Percentiles rank a stretch among this genome's conserved stretches.
phyloP scores from a whole-genome alignment of 345 rosid species.

The Triadica sebifera region DNA sequence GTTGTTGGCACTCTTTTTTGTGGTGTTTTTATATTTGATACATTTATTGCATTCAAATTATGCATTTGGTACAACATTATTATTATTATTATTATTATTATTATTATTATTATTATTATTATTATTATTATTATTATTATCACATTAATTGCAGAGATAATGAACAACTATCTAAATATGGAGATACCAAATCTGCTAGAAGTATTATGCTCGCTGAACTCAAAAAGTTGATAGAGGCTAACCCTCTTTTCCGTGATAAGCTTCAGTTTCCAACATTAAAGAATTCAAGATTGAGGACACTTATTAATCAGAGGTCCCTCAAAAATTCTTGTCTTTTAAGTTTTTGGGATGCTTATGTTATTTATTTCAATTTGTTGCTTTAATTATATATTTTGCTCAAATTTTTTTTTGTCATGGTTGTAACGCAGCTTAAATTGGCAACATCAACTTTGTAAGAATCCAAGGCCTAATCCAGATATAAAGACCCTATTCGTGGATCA shows the following conservation, averaged over 20 bases:
- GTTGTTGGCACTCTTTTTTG: neutral
- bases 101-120: neutral
- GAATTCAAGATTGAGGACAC: slow-evolving; percentile 72
- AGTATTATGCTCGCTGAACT: slow-evolving; percentile 76
- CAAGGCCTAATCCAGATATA: slow-evolving; percentile 76
- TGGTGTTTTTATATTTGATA: neutral
- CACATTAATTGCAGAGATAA: slow-evolving; percentile 56
- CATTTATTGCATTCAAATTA: slow-evolving; percentile 2
- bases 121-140: neutral
- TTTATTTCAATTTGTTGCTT: slow-evolving; percentile 2
- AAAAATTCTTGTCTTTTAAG: slow-evolving; percentile 10
- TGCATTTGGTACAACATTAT: neutral
- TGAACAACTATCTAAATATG: slow-evolving; percentile 81
- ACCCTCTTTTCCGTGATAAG: slow-evolving; percentile 86
- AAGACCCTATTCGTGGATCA: slow-evolving; percentile 83
- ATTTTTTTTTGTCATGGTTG: slow-evolving; percentile 5
- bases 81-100: neutral
- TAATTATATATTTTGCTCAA: neutral
- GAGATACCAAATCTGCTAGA: slow-evolving; percentile 85
- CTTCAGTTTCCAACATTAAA: slow-evolving; percentile 80
- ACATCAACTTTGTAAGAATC: slow-evolving; percentile 81
- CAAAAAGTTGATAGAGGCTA: slow-evolving; percentile 79
- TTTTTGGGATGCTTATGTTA: neutral
- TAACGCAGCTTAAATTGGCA: slow-evolving; percentile 81
- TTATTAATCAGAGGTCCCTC: slow-evolving; percentile 76